Evolutionary conservation across 768 basidiomycete genomes (phyloP), one percentile per base, ranked within the genome.

Genomic region (Hypholoma sublateritium): DNA sequence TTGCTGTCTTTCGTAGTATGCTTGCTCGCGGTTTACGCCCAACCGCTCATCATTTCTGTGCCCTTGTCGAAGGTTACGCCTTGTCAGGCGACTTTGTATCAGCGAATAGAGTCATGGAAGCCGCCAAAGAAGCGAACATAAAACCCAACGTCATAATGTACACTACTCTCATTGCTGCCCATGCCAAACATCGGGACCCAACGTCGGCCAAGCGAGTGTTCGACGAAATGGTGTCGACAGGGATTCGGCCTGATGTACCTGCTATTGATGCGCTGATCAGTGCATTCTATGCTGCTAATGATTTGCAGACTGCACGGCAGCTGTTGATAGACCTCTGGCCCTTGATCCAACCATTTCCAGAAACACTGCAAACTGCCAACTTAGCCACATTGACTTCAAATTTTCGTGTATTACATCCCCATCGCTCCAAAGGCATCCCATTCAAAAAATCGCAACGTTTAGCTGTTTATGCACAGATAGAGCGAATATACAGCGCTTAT

Each of bases 1-100:
- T 80, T 51, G 74, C 75, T 11, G 69, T 85, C 37, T 86, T 91
- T 61, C 74, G 79, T 19, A 67, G 74, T 17, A 80, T 93, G 75
- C 67, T 90, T 50, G 74, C 77, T 48, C 83, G 83, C 55, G 92
- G 92, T 9, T 76, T 95, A 53, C 82, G 81, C 47, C 86, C 90
- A 9, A 88, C 84, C 63, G 76, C 77, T 54, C 83, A 89, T 66
- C 93, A 95, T 70, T 87, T 85, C 62, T 76, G 77, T 28, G 85
- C 89, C 51, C 72, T 95, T 56, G 86, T 95, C 80, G 85, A 90
- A 61, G 89, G 88, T n/a, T 87, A 86, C 62, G 71, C 78, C 16
- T 74, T 71, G 3, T 69, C 70, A 1, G 89, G 89, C n/a, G 78
- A 92, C 68, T 73, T 88, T 59, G 64, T 69, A 13, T 75, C 75